These are phyloP conservation scores for Leucocoprinus birnbaumii DNA, from an alignment of 768 basidiomycete species.

Conservation along the genomic window DNA sequence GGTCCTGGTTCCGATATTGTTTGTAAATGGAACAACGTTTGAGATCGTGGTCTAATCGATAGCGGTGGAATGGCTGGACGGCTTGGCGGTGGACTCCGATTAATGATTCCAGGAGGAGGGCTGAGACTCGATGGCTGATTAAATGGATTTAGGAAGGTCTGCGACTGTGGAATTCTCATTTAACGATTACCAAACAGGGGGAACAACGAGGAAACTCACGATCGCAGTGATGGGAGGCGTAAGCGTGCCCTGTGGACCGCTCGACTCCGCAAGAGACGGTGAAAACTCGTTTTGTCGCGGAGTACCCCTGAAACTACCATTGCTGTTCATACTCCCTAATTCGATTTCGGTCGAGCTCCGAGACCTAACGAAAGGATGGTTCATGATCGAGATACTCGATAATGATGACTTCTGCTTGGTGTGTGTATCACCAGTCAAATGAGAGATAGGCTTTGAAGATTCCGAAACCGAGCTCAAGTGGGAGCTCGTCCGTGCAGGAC, in stretches of 20 bases:
- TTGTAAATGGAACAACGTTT: not conserved
- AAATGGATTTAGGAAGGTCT: no score
- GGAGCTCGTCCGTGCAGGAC: not conserved
- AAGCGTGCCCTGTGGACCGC: no score
- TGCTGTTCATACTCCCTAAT: no score
- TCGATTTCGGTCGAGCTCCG: not conserved
- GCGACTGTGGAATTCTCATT: no score
- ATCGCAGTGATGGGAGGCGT: no score
- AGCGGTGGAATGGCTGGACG: not conserved
- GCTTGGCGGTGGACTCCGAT: not conserved
- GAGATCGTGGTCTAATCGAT: not conserved
- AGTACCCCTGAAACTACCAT: no score
- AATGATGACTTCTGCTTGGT: not conserved
- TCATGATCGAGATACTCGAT: conserved; percentile 5
- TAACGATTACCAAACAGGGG: no score
- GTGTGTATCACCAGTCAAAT: not conserved
- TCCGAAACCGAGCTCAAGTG: not conserved
- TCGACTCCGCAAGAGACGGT: no score
- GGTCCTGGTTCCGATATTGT: not conserved
- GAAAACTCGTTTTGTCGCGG: no score
- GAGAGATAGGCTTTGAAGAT: not conserved
- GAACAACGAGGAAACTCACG: no score
- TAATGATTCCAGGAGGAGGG: not conserved
- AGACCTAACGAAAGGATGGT: conserved; percentile 1
- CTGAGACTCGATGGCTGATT: no score